Evolutionary conservation across 305 asterid genomes (phyloP).

Genomic region (Withania somnifera): DNA sequence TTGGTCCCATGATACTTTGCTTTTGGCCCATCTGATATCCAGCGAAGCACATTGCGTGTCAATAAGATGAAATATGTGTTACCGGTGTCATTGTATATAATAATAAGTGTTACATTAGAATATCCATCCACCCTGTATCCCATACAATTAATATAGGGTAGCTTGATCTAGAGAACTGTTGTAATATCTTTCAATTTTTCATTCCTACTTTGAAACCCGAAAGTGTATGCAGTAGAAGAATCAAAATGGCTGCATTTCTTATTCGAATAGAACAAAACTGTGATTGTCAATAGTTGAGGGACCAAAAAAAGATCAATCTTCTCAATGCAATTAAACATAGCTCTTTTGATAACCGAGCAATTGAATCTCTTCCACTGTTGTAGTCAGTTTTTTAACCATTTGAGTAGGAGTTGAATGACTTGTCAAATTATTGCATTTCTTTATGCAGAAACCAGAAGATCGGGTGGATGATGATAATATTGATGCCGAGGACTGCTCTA

Average conservation of each 20-base stretch:
- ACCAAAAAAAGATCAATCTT: neutral
- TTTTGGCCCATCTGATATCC: neutral
- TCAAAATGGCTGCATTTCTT: neutral
- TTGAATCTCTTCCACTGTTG: neutral
- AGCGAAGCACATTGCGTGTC: neutral
- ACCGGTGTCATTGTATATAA: neutral
- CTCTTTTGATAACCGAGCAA: too few species aligned
- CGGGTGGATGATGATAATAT: conserved; percentile 33
- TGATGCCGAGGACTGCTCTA: conserved; percentile 75
- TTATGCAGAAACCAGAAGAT: conserved; percentile 45
- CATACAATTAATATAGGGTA: too few species aligned
- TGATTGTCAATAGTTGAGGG: neutral
- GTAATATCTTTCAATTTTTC: neutral
- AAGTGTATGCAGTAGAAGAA: neutral
- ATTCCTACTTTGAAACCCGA: neutral
- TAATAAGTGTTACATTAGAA: neutral
- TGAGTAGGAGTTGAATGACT: neutral
- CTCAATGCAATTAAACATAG: neutral
- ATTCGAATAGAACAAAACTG: neutral
- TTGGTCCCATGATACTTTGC: neutral
- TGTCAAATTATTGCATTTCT: conserved; percentile 15
- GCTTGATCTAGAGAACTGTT: neutral
- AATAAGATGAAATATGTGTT: neutral
- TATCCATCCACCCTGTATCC: neutral
- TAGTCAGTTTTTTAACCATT: neutral